phyloP scores from a whole-genome alignment of 176 grass and related monocot species.

The Dactylis glomerata region DNA sequence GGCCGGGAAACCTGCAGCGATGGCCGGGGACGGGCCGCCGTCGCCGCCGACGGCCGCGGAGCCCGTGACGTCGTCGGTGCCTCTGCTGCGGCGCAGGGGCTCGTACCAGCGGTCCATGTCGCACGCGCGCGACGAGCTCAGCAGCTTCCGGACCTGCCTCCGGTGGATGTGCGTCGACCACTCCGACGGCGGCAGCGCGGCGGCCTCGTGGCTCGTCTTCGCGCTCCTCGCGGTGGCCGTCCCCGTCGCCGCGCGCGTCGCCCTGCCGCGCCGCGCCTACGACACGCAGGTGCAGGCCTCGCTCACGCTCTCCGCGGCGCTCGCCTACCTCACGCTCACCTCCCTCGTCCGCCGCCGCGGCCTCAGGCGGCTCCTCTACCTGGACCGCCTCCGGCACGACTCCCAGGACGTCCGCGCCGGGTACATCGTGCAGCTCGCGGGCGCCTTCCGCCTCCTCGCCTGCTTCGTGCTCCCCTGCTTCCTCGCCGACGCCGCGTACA shows the following conservation, averaged over 20 bases:
- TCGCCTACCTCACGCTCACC: conserved; percentile 57
- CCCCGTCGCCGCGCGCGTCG: neutral
- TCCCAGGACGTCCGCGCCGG: conserved; percentile 49
- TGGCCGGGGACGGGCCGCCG: neutral
- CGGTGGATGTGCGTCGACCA: conserved; percentile 69
- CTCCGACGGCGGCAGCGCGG: conserved; percentile 28
- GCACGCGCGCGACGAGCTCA: conserved; percentile 62
- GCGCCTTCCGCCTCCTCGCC: conserved; percentile 52
- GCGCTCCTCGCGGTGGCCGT: conserved; percentile 35
- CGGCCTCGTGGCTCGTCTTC: conserved; percentile 41
- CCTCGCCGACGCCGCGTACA: conserved; percentile 60
- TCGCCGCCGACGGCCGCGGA: neutral
- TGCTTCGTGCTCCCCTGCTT: conserved; percentile 62
- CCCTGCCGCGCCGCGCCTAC: conserved; percentile 47
- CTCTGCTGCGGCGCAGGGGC: conserved; percentile 29
- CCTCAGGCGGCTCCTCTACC: conserved; percentile 74
- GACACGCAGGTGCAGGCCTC: conserved; percentile 68
- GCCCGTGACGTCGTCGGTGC: conserved; percentile 11
- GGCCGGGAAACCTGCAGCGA: neutral
- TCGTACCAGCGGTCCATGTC: conserved; percentile 56
- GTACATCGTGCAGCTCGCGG: conserved; percentile 48
- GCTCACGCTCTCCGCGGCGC: conserved; percentile 41
- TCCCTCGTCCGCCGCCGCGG: conserved; percentile 44
- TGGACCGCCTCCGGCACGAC: conserved; percentile 58
- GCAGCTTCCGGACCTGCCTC: conserved; percentile 60